Base-by-base conservation (phyloP, 75 land plant species). In the Sequoiadendron giganteum region DNA sequence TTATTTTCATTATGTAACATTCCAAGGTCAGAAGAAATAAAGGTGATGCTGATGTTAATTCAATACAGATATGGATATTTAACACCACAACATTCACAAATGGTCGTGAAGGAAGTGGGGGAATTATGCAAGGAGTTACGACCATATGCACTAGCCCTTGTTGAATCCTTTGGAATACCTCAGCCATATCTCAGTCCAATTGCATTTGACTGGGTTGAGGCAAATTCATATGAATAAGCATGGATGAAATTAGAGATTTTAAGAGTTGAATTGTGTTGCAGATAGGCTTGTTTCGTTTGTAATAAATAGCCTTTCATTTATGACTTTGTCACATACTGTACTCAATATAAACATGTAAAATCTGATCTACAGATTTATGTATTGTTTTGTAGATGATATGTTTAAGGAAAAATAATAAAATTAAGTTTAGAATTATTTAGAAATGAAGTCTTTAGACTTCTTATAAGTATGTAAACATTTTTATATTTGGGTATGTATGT, bases 131-230 rank as follows among this genome's bases (percentile, higher is more conserved):
- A 88, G 43, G 97, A 98, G 58, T 2, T 98, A 18, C 91, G 98
- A 86, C 99, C 99, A 21, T 96, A 96, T 87, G 95, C 96, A 21
- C 93, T 98, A 34, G 84, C 93, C 15, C 78, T 98, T 38, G 98
- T 98, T 42, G 93, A 90, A 80, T 94, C 98, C 38, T 95, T 96
- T 86, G 99, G 99, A 45, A 94, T 98, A 28, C 99, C 99, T 19
- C 95, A 93, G 87, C 88, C 94, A 42, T 93, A 93, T 48, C 91
- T 98, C 83, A 89, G 96, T 70, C 98, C 99, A 21, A 93, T 98
- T 76, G 98, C 98, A 14, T 96, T 91, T 85, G 91, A 98, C 85
- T 98, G 99, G 99, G 86, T 98, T 56, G 96, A 93, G 36, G 92
- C 93, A 55, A 95, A 98, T 78, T 92, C 98, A 13, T 96, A 94